These are phyloP conservation scores for Hypoxylon trugodes DNA, from an alignment of 495 filamentous ascomycete genomes.

Conservation along the genomic window DNA sequence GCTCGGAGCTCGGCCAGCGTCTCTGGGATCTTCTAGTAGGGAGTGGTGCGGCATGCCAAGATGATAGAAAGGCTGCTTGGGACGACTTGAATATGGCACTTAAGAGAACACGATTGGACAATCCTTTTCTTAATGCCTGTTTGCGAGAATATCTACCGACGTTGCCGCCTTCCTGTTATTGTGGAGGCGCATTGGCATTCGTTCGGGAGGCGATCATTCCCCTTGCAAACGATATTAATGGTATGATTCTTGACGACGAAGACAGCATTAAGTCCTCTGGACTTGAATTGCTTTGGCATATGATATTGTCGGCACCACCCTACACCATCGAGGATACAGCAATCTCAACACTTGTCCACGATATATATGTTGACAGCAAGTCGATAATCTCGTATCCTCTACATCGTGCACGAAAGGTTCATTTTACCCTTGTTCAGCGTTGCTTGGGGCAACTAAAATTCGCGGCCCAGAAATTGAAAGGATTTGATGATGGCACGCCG, in stretches of 20 bases:
- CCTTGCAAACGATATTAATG: conserved; percentile 48
- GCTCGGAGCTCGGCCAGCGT: conserved; percentile 64
- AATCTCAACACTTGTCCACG: conserved; percentile 70
- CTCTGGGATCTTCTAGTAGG: conserved; percentile 77
- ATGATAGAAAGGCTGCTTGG: conserved; percentile 71
- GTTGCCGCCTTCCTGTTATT: conserved; percentile 70
- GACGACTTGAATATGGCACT: conserved; percentile 65
- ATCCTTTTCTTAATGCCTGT: conserved; percentile 72
- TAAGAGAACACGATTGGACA: conserved; percentile 55
- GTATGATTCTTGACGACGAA: conserved; percentile 55
- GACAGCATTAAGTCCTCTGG: conserved; percentile 57
- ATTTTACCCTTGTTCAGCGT: conserved; percentile 77
- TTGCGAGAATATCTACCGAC: conserved; percentile 70
- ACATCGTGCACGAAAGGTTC: conserved; percentile 65
- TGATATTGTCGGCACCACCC: conserved; percentile 76
- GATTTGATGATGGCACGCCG: conserved; percentile 49
- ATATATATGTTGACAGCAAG: conserved; percentile 71
- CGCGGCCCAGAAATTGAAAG: conserved; percentile 69
- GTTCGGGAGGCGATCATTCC: conserved; percentile 58
- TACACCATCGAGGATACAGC: conserved; percentile 73
- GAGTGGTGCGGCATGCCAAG: conserved; percentile 59
- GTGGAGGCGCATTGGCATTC: conserved; percentile 72
- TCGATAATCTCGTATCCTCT: conserved; percentile 54
- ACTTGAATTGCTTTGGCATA: conserved; percentile 82
- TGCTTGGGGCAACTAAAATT: conserved; percentile 78